A percentile compares a stretch with the other conserved stretches of the same genome.
Conservation (phyloP, 1,284 basidiomycete species). For the Apiotrichum domesticum region DNA sequence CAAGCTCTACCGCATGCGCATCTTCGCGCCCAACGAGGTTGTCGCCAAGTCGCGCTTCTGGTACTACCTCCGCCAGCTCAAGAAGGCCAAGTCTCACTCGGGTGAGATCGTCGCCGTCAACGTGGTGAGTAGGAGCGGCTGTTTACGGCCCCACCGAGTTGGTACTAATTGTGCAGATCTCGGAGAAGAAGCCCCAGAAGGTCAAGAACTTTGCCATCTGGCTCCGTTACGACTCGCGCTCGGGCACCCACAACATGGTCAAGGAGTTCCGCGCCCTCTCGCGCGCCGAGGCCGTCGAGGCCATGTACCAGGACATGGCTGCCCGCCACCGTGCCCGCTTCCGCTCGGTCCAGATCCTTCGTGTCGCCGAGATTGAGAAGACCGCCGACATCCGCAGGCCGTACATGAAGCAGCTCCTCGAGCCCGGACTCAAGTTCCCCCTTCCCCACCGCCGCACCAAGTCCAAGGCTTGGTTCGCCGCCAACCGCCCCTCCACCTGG, state of each 20-base stretch:
- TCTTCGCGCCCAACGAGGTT: constrained; percentile 96
- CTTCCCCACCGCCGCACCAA: constrained; percentile 74
- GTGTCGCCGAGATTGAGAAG: constrained; percentile 73
- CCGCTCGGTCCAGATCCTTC: constrained; percentile 70
- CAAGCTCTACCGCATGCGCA: constrained; percentile 88
- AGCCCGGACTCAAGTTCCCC: constrained; percentile 91
- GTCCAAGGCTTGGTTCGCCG: constrained; percentile 49
- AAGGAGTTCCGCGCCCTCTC: constrained; percentile 94
- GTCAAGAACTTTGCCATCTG: constrained; percentile 99
- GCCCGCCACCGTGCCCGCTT: constrained; percentile 98
- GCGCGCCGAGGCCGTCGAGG: constrained; percentile 91
- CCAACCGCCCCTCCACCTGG: constrained; percentile 48
- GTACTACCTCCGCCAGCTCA: constrained; percentile 98
- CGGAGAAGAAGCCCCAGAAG: constrained; percentile 94
- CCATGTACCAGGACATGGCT: constrained; percentile 99
- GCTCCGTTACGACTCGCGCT: constrained; percentile 97
- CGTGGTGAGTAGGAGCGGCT: constrained; percentile 61
- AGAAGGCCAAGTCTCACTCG: constrained; percentile 99
- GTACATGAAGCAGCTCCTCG: constrained; percentile 94
- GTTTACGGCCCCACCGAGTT: not conserved
- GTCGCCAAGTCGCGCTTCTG: constrained; percentile 99
- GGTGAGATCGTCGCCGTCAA: constrained; percentile 99
- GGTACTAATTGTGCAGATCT: constrained; percentile 58
- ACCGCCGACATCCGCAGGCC: constrained; percentile 74
- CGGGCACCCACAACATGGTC: constrained; percentile 90